Conservation (phyloP, 2,329 filamentous ascomycete genomes). For the Epichloe sp. region DNA sequence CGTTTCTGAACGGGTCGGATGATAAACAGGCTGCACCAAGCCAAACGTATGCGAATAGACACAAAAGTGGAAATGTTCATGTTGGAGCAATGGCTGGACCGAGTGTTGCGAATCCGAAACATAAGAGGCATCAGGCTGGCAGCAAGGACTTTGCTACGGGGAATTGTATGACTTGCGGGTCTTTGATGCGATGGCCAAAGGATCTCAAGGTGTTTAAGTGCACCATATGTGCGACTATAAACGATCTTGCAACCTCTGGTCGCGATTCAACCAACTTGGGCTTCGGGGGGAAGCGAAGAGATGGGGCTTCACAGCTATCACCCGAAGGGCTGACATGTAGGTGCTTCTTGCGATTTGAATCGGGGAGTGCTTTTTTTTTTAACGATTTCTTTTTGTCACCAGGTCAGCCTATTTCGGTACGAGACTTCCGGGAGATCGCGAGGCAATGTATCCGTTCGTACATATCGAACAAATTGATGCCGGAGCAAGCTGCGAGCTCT, state of each 20-base stretch:
- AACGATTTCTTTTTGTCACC: neutral
- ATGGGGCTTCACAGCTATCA: neutral
- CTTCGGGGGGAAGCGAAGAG: conserved; percentile 2
- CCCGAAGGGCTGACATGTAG: conserved; percentile 1
- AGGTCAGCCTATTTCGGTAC: conserved; percentile 21
- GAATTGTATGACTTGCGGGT: conserved; percentile 77
- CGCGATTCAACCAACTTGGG: conserved; percentile 5
- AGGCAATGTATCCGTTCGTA: conserved; percentile 21
- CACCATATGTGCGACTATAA: conserved; percentile 72
- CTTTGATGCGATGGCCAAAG: conserved; percentile 65
- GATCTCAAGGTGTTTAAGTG: conserved; percentile 66
- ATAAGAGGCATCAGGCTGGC: conserved; percentile 20
- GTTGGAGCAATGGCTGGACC: conserved; percentile 10
- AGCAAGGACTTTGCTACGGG: conserved; percentile 52
- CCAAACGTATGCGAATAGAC: conserved; percentile 18
- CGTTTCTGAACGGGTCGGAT: conserved; percentile 49
- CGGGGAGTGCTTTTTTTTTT: neutral
- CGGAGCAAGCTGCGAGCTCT: neutral
- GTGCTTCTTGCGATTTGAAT: neutral
- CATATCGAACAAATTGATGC: conserved; percentile 15
- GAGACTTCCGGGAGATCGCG: conserved; percentile 20
- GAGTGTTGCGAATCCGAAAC: conserved; percentile 10
- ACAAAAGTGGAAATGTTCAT: conserved; percentile 18
- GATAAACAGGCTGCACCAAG: conserved; percentile 34
- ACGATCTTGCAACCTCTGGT: conserved; percentile 44